phyloP scores from a whole-genome alignment of 441 rosid genomes.

The Euphorbia schlechtendalii region DNA sequence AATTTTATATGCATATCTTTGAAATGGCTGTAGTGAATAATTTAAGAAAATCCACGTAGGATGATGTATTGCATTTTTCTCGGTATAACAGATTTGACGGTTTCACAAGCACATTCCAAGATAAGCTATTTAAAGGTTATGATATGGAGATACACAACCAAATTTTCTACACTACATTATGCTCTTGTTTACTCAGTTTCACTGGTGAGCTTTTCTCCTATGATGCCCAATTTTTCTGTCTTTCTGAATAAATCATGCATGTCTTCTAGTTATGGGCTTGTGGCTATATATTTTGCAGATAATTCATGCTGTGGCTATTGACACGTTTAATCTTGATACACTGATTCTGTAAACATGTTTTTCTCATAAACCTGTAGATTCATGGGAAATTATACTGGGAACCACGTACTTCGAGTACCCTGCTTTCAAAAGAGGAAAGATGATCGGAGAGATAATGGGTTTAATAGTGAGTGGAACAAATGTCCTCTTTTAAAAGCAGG shows the following conservation, averaged over 20 bases:
- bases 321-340: too few species aligned
- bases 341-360: too few species aligned
- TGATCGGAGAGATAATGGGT: too few species aligned
- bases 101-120: slow-evolving; percentile 97
- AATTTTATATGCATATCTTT: slow-evolving; percentile 8
- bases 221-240: slow-evolving; percentile 1
- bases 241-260: slow-evolving; percentile 6
- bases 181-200: slow-evolving; percentile 83
- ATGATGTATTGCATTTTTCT: slow-evolving; percentile 9
- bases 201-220: slow-evolving; percentile 51
- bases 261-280: too few species aligned
- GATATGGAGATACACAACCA: slow-evolving; percentile 97
- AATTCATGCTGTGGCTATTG: too few species aligned
- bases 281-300: slow-evolving; percentile 1
- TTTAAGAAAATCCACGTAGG: slow-evolving; percentile 12
- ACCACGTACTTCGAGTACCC: too few species aligned
- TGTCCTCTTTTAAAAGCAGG: too few species aligned
- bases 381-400: too few species aligned
- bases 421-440: too few species aligned
- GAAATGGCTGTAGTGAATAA: background rate
- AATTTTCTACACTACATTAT: slow-evolving; percentile 86
- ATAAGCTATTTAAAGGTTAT: slow-evolving; percentile 88
- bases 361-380: too few species aligned
- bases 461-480: too few species aligned
- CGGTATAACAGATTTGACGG: slow-evolving; percentile 73